phyloP scores from a whole-genome alignment of 768 basidiomycete species.

The Terana coerulea region DNA sequence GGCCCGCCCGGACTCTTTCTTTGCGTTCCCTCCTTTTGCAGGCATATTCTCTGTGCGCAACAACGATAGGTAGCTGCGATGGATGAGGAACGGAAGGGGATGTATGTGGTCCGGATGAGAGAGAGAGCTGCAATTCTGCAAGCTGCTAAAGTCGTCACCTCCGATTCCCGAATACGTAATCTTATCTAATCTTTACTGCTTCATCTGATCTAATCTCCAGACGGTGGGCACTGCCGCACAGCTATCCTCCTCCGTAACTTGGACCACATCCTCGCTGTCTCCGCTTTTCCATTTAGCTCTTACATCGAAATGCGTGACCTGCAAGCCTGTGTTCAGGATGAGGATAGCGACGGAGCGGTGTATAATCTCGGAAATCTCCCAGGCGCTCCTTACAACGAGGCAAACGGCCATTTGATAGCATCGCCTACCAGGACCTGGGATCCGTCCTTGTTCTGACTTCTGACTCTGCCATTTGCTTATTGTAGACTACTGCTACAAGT shows the following conservation, averaged over 20 bases:
- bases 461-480: too few relatives aligned
- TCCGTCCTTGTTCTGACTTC: too few relatives aligned
- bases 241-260: too few relatives aligned
- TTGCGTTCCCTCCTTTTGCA: conserved; percentile 84
- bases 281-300: too few relatives aligned
- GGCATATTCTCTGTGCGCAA: conserved; percentile 47
- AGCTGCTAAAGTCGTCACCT: not conserved
- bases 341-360: not conserved
- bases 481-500: too few relatives aligned
- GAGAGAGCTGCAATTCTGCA: not conserved
- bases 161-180: conserved; percentile 12
- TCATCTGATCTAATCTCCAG: conserved; percentile 2
- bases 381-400: conserved; percentile 4
- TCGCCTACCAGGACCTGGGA: too few relatives aligned
- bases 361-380: conserved; percentile 1
- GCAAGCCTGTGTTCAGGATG: too few relatives aligned
- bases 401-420: not conserved
- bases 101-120: not conserved
- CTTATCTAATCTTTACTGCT: conserved; percentile 6
- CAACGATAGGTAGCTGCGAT: not conserved
- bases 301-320: too few relatives aligned
- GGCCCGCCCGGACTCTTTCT: conserved; percentile 87
- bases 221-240: too few relatives aligned
- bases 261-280: too few relatives aligned
- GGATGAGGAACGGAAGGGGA: not conserved